These are phyloP conservation scores for Besnoitia besnoiti DNA, from an alignment of 169 alveolate genomes.

Conservation along the genomic window DNA sequence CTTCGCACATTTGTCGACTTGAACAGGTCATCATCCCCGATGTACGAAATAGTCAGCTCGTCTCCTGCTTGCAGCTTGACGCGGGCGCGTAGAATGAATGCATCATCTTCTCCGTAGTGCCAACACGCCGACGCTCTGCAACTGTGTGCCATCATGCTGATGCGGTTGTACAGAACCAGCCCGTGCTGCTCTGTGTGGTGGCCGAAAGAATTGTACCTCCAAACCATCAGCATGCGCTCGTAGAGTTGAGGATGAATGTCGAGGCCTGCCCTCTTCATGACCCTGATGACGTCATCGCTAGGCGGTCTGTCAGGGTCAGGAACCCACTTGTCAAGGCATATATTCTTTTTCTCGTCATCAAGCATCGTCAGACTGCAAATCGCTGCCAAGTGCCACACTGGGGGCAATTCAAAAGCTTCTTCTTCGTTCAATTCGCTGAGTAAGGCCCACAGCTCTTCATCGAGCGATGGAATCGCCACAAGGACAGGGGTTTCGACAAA, in stretches of 20 bases:
- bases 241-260: background rate
- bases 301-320: slow-evolving; percentile 66
- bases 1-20: slow-evolving; percentile 72
- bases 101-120: slow-evolving; percentile 78
- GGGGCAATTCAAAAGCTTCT: slow-evolving; percentile 71
- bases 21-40: slow-evolving; percentile 80
- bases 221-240: slow-evolving; percentile 52
- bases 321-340: slow-evolving; percentile 77
- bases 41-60: slow-evolving; percentile 79
- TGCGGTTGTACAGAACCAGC: slow-evolving; percentile 66
- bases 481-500: slow-evolving; percentile 63
- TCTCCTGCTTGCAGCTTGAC: slow-evolving; percentile 72
- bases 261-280: background rate
- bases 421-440: slow-evolving; percentile 51
- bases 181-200: slow-evolving; percentile 73
- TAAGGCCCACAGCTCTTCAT: slow-evolving; percentile 28
- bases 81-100: slow-evolving; percentile 75
- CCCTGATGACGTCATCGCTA: slow-evolving; percentile 55
- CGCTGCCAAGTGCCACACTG: slow-evolving; percentile 81
- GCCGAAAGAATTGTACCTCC: slow-evolving; percentile 73
- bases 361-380: slow-evolving; percentile 73
- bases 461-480: slow-evolving; percentile 60
- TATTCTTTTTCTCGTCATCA: slow-evolving; percentile 67
- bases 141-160: slow-evolving; percentile 69
- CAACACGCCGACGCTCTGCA: slow-evolving; percentile 77